A percentile compares a stretch with the other conserved stretches of the same genome.
Evolutionary conservation across 345 rosid genomes (phyloP).

Genomic region (Excoecaria cochinchinensis): DNA sequence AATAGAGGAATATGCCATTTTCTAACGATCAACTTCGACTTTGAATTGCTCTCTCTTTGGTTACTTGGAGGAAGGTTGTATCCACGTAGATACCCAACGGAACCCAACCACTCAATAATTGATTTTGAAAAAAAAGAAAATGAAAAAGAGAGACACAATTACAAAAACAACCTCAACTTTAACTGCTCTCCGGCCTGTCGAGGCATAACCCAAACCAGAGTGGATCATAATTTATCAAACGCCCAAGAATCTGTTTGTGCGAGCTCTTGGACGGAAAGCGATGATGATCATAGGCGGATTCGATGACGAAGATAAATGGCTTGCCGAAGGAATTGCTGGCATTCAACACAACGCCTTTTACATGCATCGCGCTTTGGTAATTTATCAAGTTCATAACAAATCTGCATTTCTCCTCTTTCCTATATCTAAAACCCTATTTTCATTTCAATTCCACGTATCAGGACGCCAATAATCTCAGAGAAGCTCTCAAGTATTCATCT

Average conservation of each 20-base stretch:
- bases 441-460: conserved; percentile 2
- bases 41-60: too few species aligned
- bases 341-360: conserved; percentile 35
- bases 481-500: conserved; percentile 31
- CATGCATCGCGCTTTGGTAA: conserved; percentile 34
- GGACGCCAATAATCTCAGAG: conserved; percentile 34
- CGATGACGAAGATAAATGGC: conserved; percentile 36
- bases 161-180: too few species aligned
- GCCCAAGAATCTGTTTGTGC: background rate
- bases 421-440: background rate
- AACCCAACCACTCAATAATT: too few species aligned
- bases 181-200: too few species aligned
- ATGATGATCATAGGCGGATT: conserved; percentile 22
- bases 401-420: background rate
- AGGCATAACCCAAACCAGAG: too few species aligned
- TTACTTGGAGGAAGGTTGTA: too few species aligned
- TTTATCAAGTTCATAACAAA: background rate
- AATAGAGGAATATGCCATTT: too few species aligned
- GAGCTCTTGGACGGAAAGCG: background rate
- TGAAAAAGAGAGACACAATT: too few species aligned
- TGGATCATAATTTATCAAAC: background rate
- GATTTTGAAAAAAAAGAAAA: too few species aligned
- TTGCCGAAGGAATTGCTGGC: conserved; percentile 33
- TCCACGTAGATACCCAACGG: too few species aligned
- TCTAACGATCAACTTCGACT: too few species aligned